A percentile compares a stretch with the other conserved stretches of the same genome.
Conservation (phyloP, 768 basidiomycete species). For the Pleurotus tuber-regium region DNA sequence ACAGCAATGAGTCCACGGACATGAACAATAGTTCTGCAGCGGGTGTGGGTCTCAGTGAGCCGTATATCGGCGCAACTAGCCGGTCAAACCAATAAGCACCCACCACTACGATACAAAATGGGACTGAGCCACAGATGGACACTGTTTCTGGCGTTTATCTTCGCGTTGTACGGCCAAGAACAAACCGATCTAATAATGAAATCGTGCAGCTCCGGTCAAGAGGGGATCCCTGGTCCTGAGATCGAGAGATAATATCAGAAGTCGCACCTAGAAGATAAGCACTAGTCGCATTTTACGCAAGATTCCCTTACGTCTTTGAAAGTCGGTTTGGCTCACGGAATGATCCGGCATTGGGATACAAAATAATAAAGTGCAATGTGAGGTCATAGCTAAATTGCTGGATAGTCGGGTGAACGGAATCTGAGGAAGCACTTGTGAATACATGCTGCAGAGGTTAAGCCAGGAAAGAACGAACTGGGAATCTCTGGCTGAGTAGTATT, state of each 20-base stretch:
- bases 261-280: background rate
- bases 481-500: background rate
- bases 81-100: background rate
- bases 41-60: background rate
- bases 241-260: no score
- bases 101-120: background rate
- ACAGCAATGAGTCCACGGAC: background rate
- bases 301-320: constrained; percentile 5
- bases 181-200: no score
- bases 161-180: background rate
- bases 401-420: no score
- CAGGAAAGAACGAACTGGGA: background rate
- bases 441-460: background rate
- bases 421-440: background rate
- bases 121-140: background rate
- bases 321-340: constrained; percentile 4
- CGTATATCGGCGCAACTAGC: background rate
- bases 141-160: background rate
- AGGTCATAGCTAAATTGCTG: no score
- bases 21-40: background rate
- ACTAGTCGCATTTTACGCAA: background rate
- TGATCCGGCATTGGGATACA: background rate
- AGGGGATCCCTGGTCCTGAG: no score
- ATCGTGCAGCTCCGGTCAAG: no score
- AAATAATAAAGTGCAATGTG: background rate